Evolutionary conservation across 2,329 filamentous ascomycete species (phyloP).

Genomic region (Fusarium xylarioides): DNA sequence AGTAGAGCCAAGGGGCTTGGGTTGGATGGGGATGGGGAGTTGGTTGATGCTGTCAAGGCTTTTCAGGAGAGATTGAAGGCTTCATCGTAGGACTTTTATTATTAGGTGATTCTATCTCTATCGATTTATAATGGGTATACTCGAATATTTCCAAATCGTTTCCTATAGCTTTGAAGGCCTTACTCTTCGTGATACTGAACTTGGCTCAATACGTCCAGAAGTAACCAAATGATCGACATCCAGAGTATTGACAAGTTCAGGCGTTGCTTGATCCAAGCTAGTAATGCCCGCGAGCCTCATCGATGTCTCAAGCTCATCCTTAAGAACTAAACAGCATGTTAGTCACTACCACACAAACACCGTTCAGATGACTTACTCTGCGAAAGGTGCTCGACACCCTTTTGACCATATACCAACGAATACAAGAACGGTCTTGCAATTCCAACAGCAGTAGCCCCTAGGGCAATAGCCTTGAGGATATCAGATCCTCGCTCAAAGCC

Average conservation of each 20-base stretch:
- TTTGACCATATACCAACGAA: slow-evolving; percentile 62
- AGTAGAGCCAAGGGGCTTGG: slow-evolving; percentile 63
- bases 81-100: not conserved
- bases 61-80: slow-evolving; percentile 35
- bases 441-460: slow-evolving; percentile 63
- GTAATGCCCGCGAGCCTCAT: slow-evolving; percentile 46
- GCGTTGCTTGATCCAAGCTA: slow-evolving; percentile 40
- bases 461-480: slow-evolving; percentile 62
- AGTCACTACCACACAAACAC: not conserved
- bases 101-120: slow-evolving; percentile 7
- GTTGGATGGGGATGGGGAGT: slow-evolving; percentile 55
- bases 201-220: slow-evolving; percentile 21
- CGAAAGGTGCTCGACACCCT: slow-evolving; percentile 62
- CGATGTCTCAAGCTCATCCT: slow-evolving; percentile 45
- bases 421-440: slow-evolving; percentile 63
- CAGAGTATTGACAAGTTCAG: slow-evolving; percentile 45
- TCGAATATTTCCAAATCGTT: not conserved
- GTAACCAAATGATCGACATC: slow-evolving; percentile 45
- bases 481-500: slow-evolving; percentile 63
- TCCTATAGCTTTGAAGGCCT: slow-evolving; percentile 32
- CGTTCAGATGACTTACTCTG: slow-evolving; percentile 55
- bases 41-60: slow-evolving; percentile 46
- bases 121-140: not conserved
- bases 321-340: slow-evolving; percentile 32
- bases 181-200: not conserved